These are phyloP conservation scores for Nicotiana paniculata DNA, from an alignment of 257 asterid species.

Conservation along the genomic window DNA sequence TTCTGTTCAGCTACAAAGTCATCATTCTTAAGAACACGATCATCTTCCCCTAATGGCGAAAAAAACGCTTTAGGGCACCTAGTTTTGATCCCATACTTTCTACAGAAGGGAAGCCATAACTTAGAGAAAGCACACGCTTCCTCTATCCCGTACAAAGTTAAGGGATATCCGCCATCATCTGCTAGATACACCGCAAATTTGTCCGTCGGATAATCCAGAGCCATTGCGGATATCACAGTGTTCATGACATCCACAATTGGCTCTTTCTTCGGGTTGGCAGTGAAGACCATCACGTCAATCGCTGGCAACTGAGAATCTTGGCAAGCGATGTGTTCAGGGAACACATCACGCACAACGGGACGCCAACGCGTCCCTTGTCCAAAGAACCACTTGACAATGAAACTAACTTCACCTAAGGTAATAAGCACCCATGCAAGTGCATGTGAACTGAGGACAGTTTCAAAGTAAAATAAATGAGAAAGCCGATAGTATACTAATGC, in stretches of 20 bases:
- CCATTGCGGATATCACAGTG: conserved; percentile 70
- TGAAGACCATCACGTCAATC: conserved; percentile 55
- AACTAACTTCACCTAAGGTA: conserved; percentile 24
- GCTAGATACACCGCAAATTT: conserved; percentile 55
- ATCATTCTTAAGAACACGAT: background rate
- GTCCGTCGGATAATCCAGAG: conserved; percentile 53
- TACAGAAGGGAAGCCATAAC: conserved; percentile 56
- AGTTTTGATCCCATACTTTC: conserved; percentile 32
- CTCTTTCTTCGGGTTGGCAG: conserved; percentile 55
- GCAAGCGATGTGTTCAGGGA: conserved; percentile 35
- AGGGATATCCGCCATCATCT: conserved; percentile 52
- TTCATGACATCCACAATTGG: conserved; percentile 58
- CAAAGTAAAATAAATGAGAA: background rate
- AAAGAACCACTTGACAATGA: conserved; percentile 51
- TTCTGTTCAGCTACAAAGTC: conserved; percentile 18
- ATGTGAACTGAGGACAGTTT: background rate
- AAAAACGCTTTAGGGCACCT: conserved; percentile 54
- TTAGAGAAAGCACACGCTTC: conserved; percentile 40
- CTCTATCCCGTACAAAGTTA: conserved; percentile 27
- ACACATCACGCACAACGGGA: conserved; percentile 34
- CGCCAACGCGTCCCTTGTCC: conserved; percentile 39
- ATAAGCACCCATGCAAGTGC: conserved; percentile 12
- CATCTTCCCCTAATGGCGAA: conserved; percentile 10
- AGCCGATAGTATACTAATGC: conserved; percentile 1
- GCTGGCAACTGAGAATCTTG: conserved; percentile 35